Evolutionary conservation across 2,329 filamentous ascomycete species (phyloP), one percentile per base, ranked within the genome.

Genomic region (Neonectria coccinea): DNA sequence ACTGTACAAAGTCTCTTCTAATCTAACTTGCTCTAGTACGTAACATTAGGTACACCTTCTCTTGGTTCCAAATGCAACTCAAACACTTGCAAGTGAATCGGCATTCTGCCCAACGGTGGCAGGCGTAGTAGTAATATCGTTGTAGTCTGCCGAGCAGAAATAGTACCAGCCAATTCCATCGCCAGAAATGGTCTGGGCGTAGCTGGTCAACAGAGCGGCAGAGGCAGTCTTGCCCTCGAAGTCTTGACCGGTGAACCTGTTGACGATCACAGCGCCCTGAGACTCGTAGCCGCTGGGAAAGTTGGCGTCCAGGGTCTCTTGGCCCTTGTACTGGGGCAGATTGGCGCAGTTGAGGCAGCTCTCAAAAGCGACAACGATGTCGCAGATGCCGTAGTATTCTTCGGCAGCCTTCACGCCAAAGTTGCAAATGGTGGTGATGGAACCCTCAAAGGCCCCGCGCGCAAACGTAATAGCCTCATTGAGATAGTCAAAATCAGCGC

Each of bases 321-420:
- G 36, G 22, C 62, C 61, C 57, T 67, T 47, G 47, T 73, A 74
- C 42, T 65, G 67, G 1, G 69, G 67, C 12, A 31, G 50, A 5
- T 42, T 56, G 8, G 22, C 29, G 39, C 64, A 66, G 64, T 73
- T 70, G 57, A 73, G 61, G 53, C 70, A 71, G 62, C 70, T 72
- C 64, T 74, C 72, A 20, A 73, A 74, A 3, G 65, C 70, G 10
- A 73, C 51, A 10, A 74, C 72, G 5, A 74, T 56, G 42, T 74
- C 70, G 53, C 70, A 74, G n/a, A 74, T 67, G 7, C 52, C 42
- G 42, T 73, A 74, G 48, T 59, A 74, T 50, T 65, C 62, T 4
- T 52, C 57, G 1, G 59, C 39, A 0, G 64, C 64, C 8, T 59
- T 60, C 25, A 51, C 42, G 6, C 72, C 71, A 63, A 74, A 74